Percentiles rank a stretch among this genome's conserved stretches.
Conservation (phyloP, 1,284 basidiomycete species). For the Cryptococcus sp. region DNA sequence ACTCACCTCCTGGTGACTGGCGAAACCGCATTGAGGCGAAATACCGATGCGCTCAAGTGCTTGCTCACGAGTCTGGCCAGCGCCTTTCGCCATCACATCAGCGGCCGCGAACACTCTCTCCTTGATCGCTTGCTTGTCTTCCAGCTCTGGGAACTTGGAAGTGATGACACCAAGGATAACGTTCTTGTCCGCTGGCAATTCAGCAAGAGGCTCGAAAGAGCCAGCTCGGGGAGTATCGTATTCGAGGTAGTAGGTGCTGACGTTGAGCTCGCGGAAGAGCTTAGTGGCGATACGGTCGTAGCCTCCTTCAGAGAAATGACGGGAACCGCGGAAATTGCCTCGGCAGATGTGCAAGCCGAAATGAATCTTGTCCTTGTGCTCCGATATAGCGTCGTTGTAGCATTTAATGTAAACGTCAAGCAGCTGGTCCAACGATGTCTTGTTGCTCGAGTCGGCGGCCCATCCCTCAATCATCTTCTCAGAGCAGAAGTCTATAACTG, state of each 20-base stretch:
- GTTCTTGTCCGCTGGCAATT: conserved; percentile 65
- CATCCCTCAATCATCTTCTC: conserved; percentile 40
- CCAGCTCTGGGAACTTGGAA: conserved; percentile 68
- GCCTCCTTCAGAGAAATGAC: conserved; percentile 70
- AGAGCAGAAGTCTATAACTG: conserved; percentile 28
- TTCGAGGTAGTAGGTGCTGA: conserved; percentile 73
- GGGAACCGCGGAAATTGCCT: conserved; percentile 71
- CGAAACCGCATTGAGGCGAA: conserved; percentile 44
- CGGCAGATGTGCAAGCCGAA: conserved; percentile 74
- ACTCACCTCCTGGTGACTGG: conserved; percentile 23
- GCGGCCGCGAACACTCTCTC: conserved; percentile 67
- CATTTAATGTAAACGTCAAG: conserved; percentile 68
- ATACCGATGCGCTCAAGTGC: conserved; percentile 37
- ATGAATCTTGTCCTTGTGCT: conserved; percentile 65
- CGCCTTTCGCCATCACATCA: conserved; percentile 49
- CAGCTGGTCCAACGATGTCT: conserved; percentile 64
- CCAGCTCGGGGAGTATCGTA: conserved; percentile 75
- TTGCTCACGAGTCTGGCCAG: conserved; percentile 17
- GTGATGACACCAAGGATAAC: conserved; percentile 73
- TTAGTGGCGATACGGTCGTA: conserved; percentile 71
- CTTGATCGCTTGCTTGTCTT: conserved; percentile 63
- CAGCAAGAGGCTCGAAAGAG: conserved; percentile 66
- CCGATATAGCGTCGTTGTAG: conserved; percentile 66
- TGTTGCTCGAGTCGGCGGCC: conserved; percentile 63
- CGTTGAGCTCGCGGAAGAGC: conserved; percentile 70